These are phyloP conservation scores for Pseudogymnoascus sp. DNA, from an alignment of 2,329 filamentous ascomycete genomes.

Conservation along the genomic window DNA sequence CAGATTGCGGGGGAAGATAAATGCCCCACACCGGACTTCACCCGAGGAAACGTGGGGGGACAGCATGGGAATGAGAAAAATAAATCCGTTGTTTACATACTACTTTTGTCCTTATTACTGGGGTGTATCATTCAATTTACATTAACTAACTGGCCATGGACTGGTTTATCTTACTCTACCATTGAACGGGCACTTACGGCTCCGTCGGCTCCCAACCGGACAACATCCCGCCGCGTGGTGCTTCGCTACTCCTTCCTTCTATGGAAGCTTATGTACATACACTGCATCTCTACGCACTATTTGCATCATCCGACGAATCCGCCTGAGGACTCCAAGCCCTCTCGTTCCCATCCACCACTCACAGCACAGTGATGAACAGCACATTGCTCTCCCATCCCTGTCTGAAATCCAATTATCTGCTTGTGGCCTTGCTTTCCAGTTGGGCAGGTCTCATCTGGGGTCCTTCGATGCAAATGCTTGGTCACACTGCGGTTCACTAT, in stretches of 20 bases:
- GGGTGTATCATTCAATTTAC: background rate
- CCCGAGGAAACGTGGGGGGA: background rate
- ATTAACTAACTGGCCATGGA: background rate
- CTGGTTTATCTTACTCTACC: background rate
- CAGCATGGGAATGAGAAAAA: background rate
- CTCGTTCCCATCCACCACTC: background rate
- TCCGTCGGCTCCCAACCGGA: background rate
- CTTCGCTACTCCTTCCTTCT: background rate
- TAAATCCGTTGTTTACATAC: background rate
- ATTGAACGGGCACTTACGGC: background rate
- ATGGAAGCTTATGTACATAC: background rate
- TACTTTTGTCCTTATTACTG: background rate
- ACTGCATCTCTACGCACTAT: background rate
- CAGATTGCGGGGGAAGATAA: background rate
- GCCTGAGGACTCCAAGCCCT: background rate
- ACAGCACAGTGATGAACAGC: background rate
- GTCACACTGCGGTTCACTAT: background rate
- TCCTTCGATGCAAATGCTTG: background rate
- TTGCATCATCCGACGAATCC: constrained; percentile 4
- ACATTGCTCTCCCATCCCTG: background rate
- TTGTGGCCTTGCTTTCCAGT: background rate
- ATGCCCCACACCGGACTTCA: background rate
- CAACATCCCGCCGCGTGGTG: background rate
- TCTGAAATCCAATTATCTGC: background rate
- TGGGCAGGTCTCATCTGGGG: background rate